A percentile compares a stretch with the other conserved stretches of the same genome.
Evolutionary conservation across 345 rosid genomes (phyloP).

Genomic region (Melastoma malabathricum): DNA sequence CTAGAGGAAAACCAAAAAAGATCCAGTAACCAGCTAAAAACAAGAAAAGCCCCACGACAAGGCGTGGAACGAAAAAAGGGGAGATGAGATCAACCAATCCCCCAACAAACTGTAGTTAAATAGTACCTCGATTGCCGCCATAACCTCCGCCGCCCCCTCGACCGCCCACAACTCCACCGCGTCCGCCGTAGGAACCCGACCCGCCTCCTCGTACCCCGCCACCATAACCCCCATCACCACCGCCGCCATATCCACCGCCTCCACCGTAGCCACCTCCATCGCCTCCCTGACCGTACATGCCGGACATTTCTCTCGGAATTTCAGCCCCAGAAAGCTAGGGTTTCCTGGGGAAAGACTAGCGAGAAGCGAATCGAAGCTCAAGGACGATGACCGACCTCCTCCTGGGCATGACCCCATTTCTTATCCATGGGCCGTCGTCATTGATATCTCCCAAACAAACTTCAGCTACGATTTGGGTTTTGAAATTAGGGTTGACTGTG

Average conservation of each 20-base stretch:
- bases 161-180: conserved; percentile 35
- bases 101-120: not conserved
- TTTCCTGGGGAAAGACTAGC: conserved; percentile 1
- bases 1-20: conserved; percentile 41
- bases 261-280: conserved; percentile 10
- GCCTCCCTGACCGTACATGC: conserved; percentile 64
- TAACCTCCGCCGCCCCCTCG: conserved; percentile 39
- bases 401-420: too few relatives aligned
- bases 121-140: conserved; percentile 42
- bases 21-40: conserved; percentile 7
- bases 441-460: too few relatives aligned
- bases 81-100: conserved; percentile 7
- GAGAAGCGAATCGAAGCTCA: not conserved
- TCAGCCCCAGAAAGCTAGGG: conserved; percentile 12
- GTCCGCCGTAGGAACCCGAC: conserved; percentile 28
- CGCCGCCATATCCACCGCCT: conserved; percentile 44
- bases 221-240: conserved; percentile 16
- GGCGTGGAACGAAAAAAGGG: not conserved
- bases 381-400: conserved; percentile 5
- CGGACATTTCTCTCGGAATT: conserved; percentile 34
- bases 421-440: too few relatives aligned
- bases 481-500: too few relatives aligned
- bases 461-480: too few relatives aligned
- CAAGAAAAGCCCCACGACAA: not conserved
- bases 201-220: conserved; percentile 31